Conservation (phyloP, 2,329 filamentous ascomycete genomes). For the Shiraia bambusicola region DNA sequence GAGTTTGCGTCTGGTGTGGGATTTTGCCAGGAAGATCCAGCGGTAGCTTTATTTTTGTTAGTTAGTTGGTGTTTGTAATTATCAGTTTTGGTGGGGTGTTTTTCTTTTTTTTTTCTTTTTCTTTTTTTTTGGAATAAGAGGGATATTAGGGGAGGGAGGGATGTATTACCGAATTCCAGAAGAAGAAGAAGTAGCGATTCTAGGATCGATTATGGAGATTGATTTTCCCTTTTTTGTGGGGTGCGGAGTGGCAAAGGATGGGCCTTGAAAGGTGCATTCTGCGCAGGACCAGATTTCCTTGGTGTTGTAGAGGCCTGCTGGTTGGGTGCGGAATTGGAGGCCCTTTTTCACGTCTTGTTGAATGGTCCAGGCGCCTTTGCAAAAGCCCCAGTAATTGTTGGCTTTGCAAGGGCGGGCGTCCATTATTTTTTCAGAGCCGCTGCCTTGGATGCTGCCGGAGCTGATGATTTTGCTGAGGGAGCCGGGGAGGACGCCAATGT, state of each 20-base stretch:
- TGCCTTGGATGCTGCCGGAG: slow-evolving; percentile 21
- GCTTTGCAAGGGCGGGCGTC: slow-evolving; percentile 40
- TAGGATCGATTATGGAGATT: slow-evolving; percentile 32
- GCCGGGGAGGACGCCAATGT: slow-evolving; percentile 17
- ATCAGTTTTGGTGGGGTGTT: no score
- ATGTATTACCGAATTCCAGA: slow-evolving; percentile 1
- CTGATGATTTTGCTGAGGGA: slow-evolving; percentile 13
- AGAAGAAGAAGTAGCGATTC: slow-evolving; percentile 8
- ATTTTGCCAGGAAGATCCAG: slow-evolving; percentile 46
- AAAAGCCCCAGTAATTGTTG: slow-evolving; percentile 47
- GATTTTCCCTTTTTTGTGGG: slow-evolving; percentile 32
- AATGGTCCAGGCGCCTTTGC: slow-evolving; percentile 43
- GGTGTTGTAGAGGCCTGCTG: slow-evolving; percentile 40
- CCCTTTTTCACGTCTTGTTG: slow-evolving; percentile 41
- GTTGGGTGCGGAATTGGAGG: slow-evolving; percentile 29
- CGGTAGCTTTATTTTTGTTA: no score
- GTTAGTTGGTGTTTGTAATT: no score
- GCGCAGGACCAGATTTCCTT: slow-evolving; percentile 40
- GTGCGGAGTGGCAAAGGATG: slow-evolving; percentile 23
- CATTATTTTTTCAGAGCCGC: slow-evolving; percentile 32
- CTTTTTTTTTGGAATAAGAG: slow-evolving; percentile 12
- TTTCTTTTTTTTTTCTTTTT: no score
- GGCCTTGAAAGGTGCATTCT: slow-evolving; percentile 39
- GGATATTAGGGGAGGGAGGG: background rate
- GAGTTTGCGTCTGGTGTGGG: slow-evolving; percentile 27